phyloP scores from a whole-genome alignment of 257 asterid species.

The Solanum boliviense region DNA sequence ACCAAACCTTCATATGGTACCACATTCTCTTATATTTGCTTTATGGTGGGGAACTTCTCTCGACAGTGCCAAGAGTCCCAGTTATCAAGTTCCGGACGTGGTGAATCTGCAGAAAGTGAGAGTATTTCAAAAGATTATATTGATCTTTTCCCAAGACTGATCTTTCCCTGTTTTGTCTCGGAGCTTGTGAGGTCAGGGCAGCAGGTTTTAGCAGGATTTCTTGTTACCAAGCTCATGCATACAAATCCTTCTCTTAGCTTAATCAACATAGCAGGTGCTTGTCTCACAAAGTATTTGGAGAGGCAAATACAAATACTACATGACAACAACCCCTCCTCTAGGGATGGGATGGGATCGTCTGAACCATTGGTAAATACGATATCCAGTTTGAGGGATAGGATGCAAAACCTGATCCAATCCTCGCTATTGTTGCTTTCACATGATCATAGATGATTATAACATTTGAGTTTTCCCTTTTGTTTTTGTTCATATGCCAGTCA shows the following conservation, averaged over 20 bases:
- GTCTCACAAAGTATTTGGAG: conserved; percentile 51
- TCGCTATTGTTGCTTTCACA: conserved; percentile 41
- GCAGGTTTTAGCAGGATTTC: conserved; percentile 68
- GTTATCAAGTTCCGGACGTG: conserved; percentile 8
- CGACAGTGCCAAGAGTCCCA: conserved; percentile 52
- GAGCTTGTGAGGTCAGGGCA: conserved; percentile 87
- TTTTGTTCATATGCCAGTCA: not conserved
- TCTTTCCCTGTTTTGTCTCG: conserved; percentile 64
- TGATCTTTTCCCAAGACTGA: conserved; percentile 32
- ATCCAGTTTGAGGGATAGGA: conserved; percentile 30
- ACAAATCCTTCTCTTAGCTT: conserved; percentile 53
- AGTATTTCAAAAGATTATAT: not conserved
- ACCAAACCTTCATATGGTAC: conserved; percentile 46
- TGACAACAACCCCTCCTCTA: conserved; percentile 6
- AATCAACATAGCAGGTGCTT: conserved; percentile 57
- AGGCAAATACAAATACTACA: conserved; percentile 23
- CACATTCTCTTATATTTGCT: conserved; percentile 64
- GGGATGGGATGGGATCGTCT: conserved; percentile 15
- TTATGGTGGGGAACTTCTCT: conserved; percentile 58
- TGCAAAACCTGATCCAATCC: conserved; percentile 35
- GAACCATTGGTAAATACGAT: conserved; percentile 33
- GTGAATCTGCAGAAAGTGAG: conserved; percentile 7
- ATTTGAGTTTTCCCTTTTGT: not conserved
- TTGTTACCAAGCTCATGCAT: conserved; percentile 62
- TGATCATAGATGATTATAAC: conserved; percentile 25